A percentile compares a stretch with the other conserved stretches of the same genome.
These are phyloP conservation scores for Skeletonema marinoi DNA, from an alignment of 108 stramenopile genomes.

Conservation along the genomic window DNA sequence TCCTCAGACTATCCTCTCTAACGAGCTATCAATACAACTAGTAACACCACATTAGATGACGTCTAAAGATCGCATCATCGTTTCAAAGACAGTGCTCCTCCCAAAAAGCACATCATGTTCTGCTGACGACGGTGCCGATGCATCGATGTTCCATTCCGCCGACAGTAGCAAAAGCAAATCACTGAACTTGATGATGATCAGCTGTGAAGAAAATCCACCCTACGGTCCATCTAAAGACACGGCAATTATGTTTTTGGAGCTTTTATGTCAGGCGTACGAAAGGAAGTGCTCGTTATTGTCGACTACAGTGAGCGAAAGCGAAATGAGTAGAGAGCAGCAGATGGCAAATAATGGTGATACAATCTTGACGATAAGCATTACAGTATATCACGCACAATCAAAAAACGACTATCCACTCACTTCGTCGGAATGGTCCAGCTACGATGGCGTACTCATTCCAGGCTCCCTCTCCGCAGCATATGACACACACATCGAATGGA, in stretches of 20 bases:
- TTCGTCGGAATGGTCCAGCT: constrained; percentile 47
- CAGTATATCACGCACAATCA: constrained; percentile 54
- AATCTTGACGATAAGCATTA: constrained; percentile 35
- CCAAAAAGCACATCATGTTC: constrained; percentile 3
- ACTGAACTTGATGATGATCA: constrained; percentile 52
- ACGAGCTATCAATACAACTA: too few relatives aligned
- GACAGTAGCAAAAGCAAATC: neutral
- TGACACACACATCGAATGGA: constrained; percentile 62
- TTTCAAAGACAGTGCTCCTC: neutral
- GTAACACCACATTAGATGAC: neutral
- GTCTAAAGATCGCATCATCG: neutral
- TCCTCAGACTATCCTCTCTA: too few relatives aligned
- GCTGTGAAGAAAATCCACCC: constrained; percentile 72
- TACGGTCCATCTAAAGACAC: constrained; percentile 78
- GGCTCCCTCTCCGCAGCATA: constrained; percentile 81
- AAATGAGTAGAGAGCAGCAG: neutral
- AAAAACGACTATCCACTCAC: constrained; percentile 56
- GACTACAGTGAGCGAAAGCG: too few relatives aligned
- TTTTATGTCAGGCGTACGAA: constrained; percentile 39
- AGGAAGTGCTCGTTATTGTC: neutral
- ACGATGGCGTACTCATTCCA: constrained; percentile 73
- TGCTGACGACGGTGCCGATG: neutral
- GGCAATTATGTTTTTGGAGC: constrained; percentile 67
- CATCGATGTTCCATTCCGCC: neutral
- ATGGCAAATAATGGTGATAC: neutral